These are phyloP conservation scores for Neofusicoccum umdonicola DNA, from an alignment of 2,329 filamentous ascomycete genomes.

Conservation along the genomic window DNA sequence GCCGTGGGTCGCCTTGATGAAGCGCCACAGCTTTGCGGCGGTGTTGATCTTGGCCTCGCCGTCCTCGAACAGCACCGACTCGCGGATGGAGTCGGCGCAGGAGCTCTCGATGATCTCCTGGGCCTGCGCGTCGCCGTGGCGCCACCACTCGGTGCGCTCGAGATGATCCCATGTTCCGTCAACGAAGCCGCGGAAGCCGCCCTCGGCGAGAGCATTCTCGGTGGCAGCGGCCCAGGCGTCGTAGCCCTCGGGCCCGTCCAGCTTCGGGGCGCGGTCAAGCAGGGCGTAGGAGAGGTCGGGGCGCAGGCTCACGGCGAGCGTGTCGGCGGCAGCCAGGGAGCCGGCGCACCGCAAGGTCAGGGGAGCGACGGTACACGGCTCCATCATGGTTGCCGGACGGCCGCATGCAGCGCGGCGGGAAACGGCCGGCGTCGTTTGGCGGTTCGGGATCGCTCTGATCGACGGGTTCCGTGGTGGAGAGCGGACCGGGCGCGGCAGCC, in stretches of 20 bases:
- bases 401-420: background rate
- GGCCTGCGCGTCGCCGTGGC: constrained; percentile 11
- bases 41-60: constrained; percentile 11
- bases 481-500: background rate
- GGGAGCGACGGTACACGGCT: background rate
- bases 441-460: constrained; percentile 4
- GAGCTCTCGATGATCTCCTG: constrained; percentile 15
- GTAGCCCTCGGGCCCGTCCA: constrained; percentile 11
- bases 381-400: background rate
- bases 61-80: constrained; percentile 5
- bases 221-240: background rate
- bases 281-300: constrained; percentile 6
- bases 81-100: constrained; percentile 7
- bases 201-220: background rate
- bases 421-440: background rate
- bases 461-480: background rate
- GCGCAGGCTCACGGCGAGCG: constrained; percentile 5
- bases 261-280: constrained; percentile 6
- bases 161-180: constrained; percentile 7
- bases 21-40: constrained; percentile 2
- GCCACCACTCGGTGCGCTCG: constrained; percentile 10
- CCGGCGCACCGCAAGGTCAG: background rate
- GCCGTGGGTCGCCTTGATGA: constrained; percentile 1
- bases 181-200: constrained; percentile 5
- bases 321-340: background rate